Evolutionary conservation across 331 rosid species (phyloP), one percentile per base, ranked within the genome.

Genomic region (Rhamnella rubrinervis): DNA sequence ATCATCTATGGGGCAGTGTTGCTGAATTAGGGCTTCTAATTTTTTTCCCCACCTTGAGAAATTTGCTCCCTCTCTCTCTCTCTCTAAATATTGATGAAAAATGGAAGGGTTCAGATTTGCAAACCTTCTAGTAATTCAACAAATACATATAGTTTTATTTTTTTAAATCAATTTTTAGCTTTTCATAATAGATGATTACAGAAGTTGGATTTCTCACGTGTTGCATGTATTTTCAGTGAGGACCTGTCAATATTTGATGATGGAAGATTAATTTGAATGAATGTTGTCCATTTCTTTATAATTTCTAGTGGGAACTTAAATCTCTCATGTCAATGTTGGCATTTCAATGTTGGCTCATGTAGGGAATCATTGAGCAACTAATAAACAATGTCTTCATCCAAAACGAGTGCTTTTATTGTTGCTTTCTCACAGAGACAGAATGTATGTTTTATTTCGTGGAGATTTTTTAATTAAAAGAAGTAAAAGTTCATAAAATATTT

Each of bases 31-130:
- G 87, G 75, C 71, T 72, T 77, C 78, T 75, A 31, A 72, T 82
- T 81, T 82, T 85, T 85, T 79, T 62, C 70, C 91, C 87, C 85
- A 77, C 89, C 69, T 61, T 76, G 67, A 60, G 78, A 75, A 65
- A 72, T 28, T 69, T 56, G 78, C 59, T 20, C 52, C 26, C 52
- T 13, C 67, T 41, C 63, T 65, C 52, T 71, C 79, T 63, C 20
- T 66, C 37, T 21, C 7, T 31, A 31, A 31, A 21, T 20, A 35
- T 61, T 28, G 25, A 49, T 31, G 16, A 55, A 40, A 59, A 21
- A 59, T 56, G 56, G 67, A 50, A 52, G 53, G 75, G 75, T 39
- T 63, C 62, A 55, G 68, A 68, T 71, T 76, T 71, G 67, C 75
- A 23, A 63, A 71, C 68, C 20, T 31, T 47, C 60, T 55, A 83